Base-by-base conservation (phyloP, 768 basidiomycete species). In the Favolaschia claudopus region DNA sequence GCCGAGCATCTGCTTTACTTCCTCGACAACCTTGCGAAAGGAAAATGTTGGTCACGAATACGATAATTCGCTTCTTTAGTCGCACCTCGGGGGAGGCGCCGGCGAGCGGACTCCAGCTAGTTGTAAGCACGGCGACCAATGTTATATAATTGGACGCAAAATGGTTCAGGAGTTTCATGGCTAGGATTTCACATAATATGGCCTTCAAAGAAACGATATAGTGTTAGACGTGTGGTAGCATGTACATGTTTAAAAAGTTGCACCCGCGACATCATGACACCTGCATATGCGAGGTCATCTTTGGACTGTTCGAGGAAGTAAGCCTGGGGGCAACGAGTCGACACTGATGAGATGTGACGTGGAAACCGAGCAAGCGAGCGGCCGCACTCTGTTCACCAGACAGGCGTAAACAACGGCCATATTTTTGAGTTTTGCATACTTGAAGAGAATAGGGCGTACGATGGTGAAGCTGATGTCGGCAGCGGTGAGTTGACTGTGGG, bases 141-240 rank as follows among this genome's bases (percentile, higher is more conserved):
- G 90, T 85, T n/a, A 95, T 82, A 68, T 91, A 84, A 65, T 87
- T 85, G 5, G 83, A 82, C 1, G 91, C 88, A 67, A 92, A 95
- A 29, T 82, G 81, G 20, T 82, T 85, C 12, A 95, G 79, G 22
- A 96, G 83, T 68, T 97, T 97, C 79, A 93, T 87, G 9, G 96
- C 94, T 19, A 97, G 74, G 15, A 97, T 85, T 70, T 97, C 94
- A 74, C 93, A 96, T 10, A 96, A 80, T 28, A 81, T 87, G 5
- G 94, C 95, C 36, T 90, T 79, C 10, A 86, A 76, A 65, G 47
- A 28, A 19, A 9, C 12, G 33, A 34, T 28, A 9, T 6, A 25
- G 12, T 27, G 20, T 8, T 13, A 38, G 14, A 38, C 14, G 37
- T 38, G 14, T 29, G 53, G 20, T 14, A 34, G 20, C 39, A 45